Evolutionary conservation across 2,329 filamentous ascomycete genomes (phyloP).

Genomic region (Xylariales sp.): DNA sequence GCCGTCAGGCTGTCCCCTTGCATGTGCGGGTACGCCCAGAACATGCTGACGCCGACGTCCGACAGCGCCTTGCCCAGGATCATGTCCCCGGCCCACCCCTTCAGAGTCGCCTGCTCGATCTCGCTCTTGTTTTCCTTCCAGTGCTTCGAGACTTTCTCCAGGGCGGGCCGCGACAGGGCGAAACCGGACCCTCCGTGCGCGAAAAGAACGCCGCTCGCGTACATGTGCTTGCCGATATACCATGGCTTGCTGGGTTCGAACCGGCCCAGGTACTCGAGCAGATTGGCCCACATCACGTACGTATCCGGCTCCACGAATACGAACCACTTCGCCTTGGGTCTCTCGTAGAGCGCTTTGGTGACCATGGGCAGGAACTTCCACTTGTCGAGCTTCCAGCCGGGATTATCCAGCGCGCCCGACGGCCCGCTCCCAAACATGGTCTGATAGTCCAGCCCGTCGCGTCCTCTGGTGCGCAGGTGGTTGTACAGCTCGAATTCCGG

Average conservation of each 20-base stretch:
- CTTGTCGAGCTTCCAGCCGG: constrained; percentile 54
- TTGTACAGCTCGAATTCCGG: constrained; percentile 42
- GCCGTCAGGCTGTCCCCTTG: constrained; percentile 38
- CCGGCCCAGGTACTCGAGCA: constrained; percentile 49
- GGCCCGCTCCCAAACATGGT: constrained; percentile 51
- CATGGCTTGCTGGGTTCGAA: constrained; percentile 47
- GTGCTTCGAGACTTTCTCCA: constrained; percentile 44
- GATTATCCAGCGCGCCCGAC: constrained; percentile 50
- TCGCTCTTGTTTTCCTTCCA: constrained; percentile 30
- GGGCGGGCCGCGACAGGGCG: constrained; percentile 50
- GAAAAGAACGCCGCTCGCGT: constrained; percentile 48
- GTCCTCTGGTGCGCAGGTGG: constrained; percentile 34
- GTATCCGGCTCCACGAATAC: constrained; percentile 55
- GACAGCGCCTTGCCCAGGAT: constrained; percentile 39
- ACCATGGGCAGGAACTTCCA: constrained; percentile 57
- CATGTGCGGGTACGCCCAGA: constrained; percentile 40
- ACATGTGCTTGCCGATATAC: constrained; percentile 53
- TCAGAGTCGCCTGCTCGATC: constrained; percentile 35
- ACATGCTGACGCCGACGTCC: constrained; percentile 36
- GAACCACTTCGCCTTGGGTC: constrained; percentile 54
- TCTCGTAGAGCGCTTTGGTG: constrained; percentile 50
- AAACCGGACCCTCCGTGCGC: constrained; percentile 54
- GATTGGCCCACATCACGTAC: constrained; percentile 52
- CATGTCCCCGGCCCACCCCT: constrained; percentile 41
- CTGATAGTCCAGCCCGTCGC: constrained; percentile 46